Conservation (phyloP, 805 yeast genomes). For the Kodamaea kaohsiungensis region DNA sequence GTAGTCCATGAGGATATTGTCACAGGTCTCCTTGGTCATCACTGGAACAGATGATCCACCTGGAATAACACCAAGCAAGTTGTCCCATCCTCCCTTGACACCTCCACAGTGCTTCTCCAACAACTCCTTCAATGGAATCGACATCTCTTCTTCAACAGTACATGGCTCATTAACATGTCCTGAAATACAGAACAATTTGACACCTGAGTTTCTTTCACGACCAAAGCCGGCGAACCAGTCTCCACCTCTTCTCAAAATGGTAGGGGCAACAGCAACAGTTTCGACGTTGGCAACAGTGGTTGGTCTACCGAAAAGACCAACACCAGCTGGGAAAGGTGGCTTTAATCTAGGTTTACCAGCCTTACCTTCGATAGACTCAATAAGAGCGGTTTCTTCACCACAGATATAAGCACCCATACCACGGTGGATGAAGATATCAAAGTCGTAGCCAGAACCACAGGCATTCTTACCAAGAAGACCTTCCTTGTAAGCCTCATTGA, state of each 20-base stretch:
- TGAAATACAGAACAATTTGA: constrained; percentile 81
- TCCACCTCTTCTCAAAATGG: constrained; percentile 86
- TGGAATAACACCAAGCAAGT: constrained; percentile 82
- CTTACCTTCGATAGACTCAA: constrained; percentile 87
- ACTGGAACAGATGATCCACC: constrained; percentile 91
- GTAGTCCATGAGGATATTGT: constrained; percentile 77
- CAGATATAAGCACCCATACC: constrained; percentile 94
- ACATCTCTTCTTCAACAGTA: constrained; percentile 93
- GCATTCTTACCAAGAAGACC: constrained; percentile 83
- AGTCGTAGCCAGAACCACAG: constrained; percentile 83
- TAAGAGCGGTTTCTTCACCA: constrained; percentile 90
- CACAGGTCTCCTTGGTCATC: constrained; percentile 67
- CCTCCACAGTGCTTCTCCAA: constrained; percentile 91
- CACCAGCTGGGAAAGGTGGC: constrained; percentile 96
- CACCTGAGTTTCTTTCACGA: constrained; percentile 81
- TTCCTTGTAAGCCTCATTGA: constrained; percentile 81
- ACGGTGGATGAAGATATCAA: constrained; percentile 82
- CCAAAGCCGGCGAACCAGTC: constrained; percentile 86
- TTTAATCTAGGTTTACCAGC: constrained; percentile 92
- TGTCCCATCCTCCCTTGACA: constrained; percentile 91
- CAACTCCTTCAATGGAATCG: constrained; percentile 79
- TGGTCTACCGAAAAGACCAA: constrained; percentile 88
- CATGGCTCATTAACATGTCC: constrained; percentile 93
- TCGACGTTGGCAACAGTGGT: constrained; percentile 90
- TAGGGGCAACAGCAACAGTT: constrained; percentile 88